These are phyloP conservation scores for Solanum corneliomulleri DNA, from an alignment of 257 asterid genomes.

Conservation along the genomic window DNA sequence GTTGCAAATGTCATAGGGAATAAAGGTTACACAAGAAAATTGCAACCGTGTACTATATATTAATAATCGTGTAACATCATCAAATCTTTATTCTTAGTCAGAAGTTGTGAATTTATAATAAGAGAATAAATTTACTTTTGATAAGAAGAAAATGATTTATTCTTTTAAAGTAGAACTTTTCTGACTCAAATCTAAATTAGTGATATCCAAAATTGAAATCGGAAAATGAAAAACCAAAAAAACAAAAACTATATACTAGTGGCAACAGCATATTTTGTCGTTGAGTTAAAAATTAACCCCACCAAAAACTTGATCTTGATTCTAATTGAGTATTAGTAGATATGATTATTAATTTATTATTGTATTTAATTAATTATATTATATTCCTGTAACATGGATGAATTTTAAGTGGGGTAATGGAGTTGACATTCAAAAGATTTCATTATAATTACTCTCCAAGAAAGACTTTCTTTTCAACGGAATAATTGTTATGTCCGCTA, in stretches of 20 bases:
- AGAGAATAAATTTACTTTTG: neutral
- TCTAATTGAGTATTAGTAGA: slow-evolving; percentile 4
- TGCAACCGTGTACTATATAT: neutral
- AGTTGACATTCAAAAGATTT: slow-evolving; percentile 54
- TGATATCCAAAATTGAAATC: neutral
- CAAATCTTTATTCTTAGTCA: too few species aligned
- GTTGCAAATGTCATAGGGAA: neutral
- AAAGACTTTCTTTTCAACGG: slow-evolving; percentile 6
- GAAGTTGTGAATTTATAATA: accelerated
- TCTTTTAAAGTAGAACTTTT: accelerated
- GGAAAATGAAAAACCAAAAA: neutral
- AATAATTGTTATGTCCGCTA: slow-evolving; percentile 7
- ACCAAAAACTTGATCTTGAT: neutral
- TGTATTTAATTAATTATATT: slow-evolving; percentile 15
- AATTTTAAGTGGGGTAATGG: slow-evolving; percentile 24
- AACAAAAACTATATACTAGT: slow-evolving; percentile 12
- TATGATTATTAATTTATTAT: neutral
- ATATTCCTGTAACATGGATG: slow-evolving; percentile 10
- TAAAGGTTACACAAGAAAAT: neutral
- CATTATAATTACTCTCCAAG: slow-evolving; percentile 18
- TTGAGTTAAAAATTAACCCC: slow-evolving; percentile 2
- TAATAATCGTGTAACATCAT: slow-evolving; percentile 1
- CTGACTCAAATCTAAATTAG: accelerated
- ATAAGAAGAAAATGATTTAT: too few species aligned
- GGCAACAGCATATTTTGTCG: slow-evolving; percentile 32